Evolutionary conservation across 192 early-diverging fungal species (phyloP).

Genomic region (Podila clonocystis): DNA sequence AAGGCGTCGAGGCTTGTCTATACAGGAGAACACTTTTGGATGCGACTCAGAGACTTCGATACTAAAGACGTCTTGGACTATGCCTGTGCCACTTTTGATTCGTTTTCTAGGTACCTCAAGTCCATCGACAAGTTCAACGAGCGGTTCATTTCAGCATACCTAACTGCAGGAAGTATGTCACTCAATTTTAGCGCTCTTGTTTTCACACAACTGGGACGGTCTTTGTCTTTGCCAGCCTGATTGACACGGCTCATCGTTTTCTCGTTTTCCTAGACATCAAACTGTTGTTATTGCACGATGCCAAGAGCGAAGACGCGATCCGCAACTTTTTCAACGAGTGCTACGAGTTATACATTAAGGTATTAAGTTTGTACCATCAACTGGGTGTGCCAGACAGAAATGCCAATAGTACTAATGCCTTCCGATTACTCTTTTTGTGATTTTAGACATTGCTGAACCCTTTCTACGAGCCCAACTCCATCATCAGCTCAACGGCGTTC

Average conservation of each 20-base stretch:
- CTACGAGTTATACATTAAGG: constrained; percentile 91
- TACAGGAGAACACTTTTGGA: no score
- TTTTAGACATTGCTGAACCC: constrained; percentile 86
- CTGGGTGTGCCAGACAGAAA: no score
- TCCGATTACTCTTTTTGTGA: constrained; percentile 5
- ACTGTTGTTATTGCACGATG: constrained; percentile 86
- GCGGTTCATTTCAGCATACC: constrained; percentile 90
- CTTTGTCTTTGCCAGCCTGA: no score
- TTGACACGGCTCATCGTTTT: neutral
- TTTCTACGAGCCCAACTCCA: constrained; percentile 86
- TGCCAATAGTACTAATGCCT: no score
- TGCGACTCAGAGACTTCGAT: no score
- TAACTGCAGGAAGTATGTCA: constrained; percentile 83
- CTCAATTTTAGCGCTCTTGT: neutral
- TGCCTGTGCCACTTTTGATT: neutral
- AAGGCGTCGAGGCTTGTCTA: constrained; percentile 14
- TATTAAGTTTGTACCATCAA: constrained; percentile 31
- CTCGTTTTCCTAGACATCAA: constrained; percentile 64
- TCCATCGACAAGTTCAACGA: constrained; percentile 97
- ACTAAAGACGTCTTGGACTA: neutral
- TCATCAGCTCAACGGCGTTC: constrained; percentile 82
- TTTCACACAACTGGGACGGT: neutral
- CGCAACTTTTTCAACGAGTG: constrained; percentile 83
- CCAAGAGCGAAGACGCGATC: constrained; percentile 80
- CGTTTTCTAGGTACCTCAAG: constrained; percentile 82